Evolutionary conservation across 805 yeast genomes (phyloP).

Genomic region (Pichia ethanolica): DNA sequence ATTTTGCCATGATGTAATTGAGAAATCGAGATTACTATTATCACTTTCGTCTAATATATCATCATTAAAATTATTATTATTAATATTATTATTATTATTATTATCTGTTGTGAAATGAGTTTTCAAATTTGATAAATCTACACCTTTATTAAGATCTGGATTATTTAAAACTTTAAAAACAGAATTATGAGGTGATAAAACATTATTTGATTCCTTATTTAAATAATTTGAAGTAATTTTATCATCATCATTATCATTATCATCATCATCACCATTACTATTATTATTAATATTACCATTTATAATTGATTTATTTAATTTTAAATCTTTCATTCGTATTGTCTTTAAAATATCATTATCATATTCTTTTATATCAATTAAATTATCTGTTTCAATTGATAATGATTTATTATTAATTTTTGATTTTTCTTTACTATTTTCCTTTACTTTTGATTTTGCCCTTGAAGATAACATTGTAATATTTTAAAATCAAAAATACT

Average conservation of each 20-base stretch:
- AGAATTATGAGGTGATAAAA: slow-evolving; percentile 25
- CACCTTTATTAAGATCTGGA: slow-evolving; percentile 26
- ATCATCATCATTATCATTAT: too few species aligned
- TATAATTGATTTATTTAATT: too few species aligned
- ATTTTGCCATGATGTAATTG: slow-evolving; percentile 31
- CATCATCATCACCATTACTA: too few species aligned
- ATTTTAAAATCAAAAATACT: too few species aligned
- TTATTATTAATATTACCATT: too few species aligned
- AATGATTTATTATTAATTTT: not conserved
- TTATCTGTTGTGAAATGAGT: not conserved
- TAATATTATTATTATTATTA: not conserved
- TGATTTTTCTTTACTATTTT: too few species aligned
- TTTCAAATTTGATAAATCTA: slow-evolving; percentile 5
- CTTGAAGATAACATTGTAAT: too few species aligned
- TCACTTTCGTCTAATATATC: slow-evolving; percentile 6
- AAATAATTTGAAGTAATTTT: not conserved
- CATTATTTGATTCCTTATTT: not conserved
- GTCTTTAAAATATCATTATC: not conserved
- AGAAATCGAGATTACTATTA: slow-evolving; percentile 20
- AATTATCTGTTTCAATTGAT: not conserved
- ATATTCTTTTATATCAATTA: not conserved
- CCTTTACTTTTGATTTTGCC: too few species aligned
- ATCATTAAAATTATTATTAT: not conserved
- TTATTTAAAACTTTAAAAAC: slow-evolving; percentile 27
- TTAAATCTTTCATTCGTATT: not conserved